Percentiles rank a stretch among this genome's conserved stretches.
Conservation (phyloP, 2,329 filamentous ascomycete genomes). For the Monosporascus ibericus region DNA sequence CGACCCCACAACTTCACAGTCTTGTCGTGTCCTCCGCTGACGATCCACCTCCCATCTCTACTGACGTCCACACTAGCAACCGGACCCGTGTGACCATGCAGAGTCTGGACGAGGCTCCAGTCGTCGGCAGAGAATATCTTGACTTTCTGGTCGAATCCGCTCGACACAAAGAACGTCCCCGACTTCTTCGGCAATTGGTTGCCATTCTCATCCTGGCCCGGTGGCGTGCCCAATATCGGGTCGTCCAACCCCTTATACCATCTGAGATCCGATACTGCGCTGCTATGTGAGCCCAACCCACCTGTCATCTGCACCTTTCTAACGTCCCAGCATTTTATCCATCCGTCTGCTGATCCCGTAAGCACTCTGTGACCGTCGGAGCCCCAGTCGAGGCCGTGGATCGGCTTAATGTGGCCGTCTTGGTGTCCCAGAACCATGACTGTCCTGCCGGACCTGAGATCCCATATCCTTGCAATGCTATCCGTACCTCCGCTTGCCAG, state of each 20-base stretch:
- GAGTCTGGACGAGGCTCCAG: conserved; percentile 81
- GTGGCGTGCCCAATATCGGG: conserved; percentile 54
- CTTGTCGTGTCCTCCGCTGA: conserved; percentile 87
- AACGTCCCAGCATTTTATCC: conserved; percentile 97
- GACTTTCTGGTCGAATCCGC: conserved; percentile 90
- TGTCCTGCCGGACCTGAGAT: conserved; percentile 83
- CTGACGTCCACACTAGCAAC: conserved; percentile 89
- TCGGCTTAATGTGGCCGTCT: conserved; percentile 77
- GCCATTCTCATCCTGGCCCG: conserved; percentile 60
- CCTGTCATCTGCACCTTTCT: conserved; percentile 79
- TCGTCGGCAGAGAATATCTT: conserved; percentile 96
- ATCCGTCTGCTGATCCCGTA: conserved; percentile 89
- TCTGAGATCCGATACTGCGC: conserved; percentile 83
- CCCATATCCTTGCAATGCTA: conserved; percentile 93
- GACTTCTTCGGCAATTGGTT: conserved; percentile 70
- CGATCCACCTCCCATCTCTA: conserved; percentile 82
- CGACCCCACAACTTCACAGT: conserved; percentile 95
- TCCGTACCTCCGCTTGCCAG: conserved; percentile 89
- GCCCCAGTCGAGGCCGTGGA: conserved; percentile 90
- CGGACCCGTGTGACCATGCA: conserved; percentile 87
- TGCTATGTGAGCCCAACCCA: conserved; percentile 83
- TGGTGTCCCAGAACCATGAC: conserved; percentile 90
- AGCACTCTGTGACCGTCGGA: conserved; percentile 86
- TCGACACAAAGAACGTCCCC: conserved; percentile 84
- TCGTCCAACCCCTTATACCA: conserved; percentile 91